Evolutionary conservation across 352 stramenopile genomes (phyloP).

Genomic region (Globisporangium spinosum): DNA sequence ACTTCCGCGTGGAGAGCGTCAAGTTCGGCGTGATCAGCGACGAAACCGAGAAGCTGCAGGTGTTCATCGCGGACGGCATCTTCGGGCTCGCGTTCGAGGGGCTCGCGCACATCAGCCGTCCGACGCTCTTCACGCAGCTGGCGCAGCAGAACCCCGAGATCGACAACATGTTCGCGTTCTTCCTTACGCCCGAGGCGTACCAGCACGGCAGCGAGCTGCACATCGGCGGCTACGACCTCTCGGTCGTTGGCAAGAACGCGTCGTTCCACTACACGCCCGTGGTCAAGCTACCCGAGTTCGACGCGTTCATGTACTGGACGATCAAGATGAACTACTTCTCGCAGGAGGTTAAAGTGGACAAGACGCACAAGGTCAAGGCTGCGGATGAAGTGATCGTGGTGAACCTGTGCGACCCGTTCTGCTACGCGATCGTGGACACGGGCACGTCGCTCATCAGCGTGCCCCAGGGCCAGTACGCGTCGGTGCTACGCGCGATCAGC

Average conservation of each 20-base stretch:
- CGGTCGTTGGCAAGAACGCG: constrained; percentile 70
- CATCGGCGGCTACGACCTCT: constrained; percentile 83
- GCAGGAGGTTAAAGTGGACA: neutral
- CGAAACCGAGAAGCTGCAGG: constrained; percentile 67
- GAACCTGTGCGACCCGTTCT: constrained; percentile 78
- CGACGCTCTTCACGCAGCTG: constrained; percentile 76
- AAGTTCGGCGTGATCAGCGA: constrained; percentile 70
- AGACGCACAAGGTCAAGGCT: neutral
- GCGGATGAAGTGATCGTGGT: neutral
- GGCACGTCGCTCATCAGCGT: constrained; percentile 86
- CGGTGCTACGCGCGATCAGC: constrained; percentile 61
- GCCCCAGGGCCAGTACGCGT: constrained; percentile 61
- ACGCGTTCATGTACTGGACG: constrained; percentile 85
- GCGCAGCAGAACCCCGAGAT: constrained; percentile 61
- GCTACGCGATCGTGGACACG: constrained; percentile 87
- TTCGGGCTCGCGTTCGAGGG: constrained; percentile 83
- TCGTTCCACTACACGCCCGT: constrained; percentile 88
- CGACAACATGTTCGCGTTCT: constrained; percentile 88
- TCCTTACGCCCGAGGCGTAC: constrained; percentile 78
- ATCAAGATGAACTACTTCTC: constrained; percentile 73
- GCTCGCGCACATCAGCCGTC: constrained; percentile 83
- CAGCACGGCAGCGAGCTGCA: constrained; percentile 68
- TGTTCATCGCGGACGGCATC: constrained; percentile 87
- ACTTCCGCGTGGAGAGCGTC: constrained; percentile 66
- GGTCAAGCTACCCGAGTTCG: constrained; percentile 75